Evolutionary conservation across 306 rosid genomes (phyloP), one percentile per base, ranked within the genome.

Genomic region (Sicyos baderoa): DNA sequence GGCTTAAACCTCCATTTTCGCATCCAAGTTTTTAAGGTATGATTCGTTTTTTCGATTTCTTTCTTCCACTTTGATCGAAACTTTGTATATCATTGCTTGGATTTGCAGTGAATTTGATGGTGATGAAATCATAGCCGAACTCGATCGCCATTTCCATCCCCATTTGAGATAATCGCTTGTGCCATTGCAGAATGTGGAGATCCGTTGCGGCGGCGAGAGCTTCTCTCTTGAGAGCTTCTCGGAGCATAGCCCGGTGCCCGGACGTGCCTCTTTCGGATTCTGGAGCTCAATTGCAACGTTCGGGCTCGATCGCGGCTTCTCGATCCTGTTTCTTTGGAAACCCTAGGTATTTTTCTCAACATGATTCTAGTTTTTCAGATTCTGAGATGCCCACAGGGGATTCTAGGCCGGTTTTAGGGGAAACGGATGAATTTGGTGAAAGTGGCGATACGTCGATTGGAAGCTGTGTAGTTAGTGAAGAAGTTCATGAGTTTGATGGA

Each of bases 401-500:
- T 44, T 45, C 11, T 13, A 3, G 47, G 7, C 21, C 37, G 51
- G 8, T 45, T 44, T 65, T 37, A 45, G 23, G 0, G 40, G 70
- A 21, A 44, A 19, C 70, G 70, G 70, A 13, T 6, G 53, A 45
- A 6, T 19, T 65, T 65, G 70, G 70, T 21, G 70, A 65, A 21
- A 7, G 12, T 21, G 54, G 40, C 21, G 54, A 45, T 65, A 47
- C 18, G 37, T 11, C 6, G 40, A 13, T 45, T 44, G 70, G 21
- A 21, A 65, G 3, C 19, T 13, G 35, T 65, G 54, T 65, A 13
- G 37, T 18, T 12, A 21, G 25, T 21, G 70, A 44, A 7, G 70
- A 44, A 13, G 50, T 21, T 65, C 54, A 45, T 65, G 70, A 45
- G 70, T 65, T 65, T 65, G 70, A 65, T 65, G 70, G 70, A 19